Evolutionary conservation across 2,329 filamentous ascomycete species (phyloP).

Genomic region (Lojkania enalia): DNA sequence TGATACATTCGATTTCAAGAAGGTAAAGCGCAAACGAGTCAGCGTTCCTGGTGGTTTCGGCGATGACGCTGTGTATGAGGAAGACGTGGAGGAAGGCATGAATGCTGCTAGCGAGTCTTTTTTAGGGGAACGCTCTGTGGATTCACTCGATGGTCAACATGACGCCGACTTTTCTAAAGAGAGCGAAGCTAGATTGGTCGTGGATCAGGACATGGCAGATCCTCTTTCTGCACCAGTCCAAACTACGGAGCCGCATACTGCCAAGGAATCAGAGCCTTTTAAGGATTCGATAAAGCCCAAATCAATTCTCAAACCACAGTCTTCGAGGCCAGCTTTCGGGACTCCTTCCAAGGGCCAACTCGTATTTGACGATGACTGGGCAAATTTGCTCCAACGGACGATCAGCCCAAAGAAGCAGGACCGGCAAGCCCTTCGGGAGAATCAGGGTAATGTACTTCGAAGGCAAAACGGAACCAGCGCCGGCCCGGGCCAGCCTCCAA

Average conservation of each 20-base stretch:
- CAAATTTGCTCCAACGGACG: constrained; percentile 88
- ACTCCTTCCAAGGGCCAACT: constrained; percentile 60
- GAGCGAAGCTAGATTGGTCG: constrained; percentile 72
- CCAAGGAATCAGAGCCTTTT: constrained; percentile 34
- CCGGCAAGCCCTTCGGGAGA: constrained; percentile 70
- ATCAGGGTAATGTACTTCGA: constrained; percentile 62
- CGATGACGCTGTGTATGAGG: constrained; percentile 59
- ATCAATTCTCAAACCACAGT: constrained; percentile 53
- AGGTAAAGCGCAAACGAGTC: constrained; percentile 51
- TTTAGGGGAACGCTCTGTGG: constrained; percentile 90
- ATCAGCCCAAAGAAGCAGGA: constrained; percentile 94
- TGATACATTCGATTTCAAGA: constrained; percentile 61
- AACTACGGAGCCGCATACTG: constrained; percentile 70
- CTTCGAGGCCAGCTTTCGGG: constrained; percentile 37
- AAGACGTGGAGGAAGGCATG: constrained; percentile 55
- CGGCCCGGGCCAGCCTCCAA: constrained; percentile 36
- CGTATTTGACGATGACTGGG: constrained; percentile 79
- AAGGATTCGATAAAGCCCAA: constrained; percentile 47
- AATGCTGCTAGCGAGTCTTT: constrained; percentile 66
- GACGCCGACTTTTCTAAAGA: constrained; percentile 65
- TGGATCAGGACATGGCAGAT: constrained; percentile 75
- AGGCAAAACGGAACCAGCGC: constrained; percentile 46
- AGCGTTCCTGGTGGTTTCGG: constrained; percentile 82
- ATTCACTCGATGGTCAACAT: constrained; percentile 65
- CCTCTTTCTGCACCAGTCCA: constrained; percentile 73